Evolutionary conservation across 495 filamentous ascomycete genomes (phyloP).

Genomic region (Physcia stellaris): DNA sequence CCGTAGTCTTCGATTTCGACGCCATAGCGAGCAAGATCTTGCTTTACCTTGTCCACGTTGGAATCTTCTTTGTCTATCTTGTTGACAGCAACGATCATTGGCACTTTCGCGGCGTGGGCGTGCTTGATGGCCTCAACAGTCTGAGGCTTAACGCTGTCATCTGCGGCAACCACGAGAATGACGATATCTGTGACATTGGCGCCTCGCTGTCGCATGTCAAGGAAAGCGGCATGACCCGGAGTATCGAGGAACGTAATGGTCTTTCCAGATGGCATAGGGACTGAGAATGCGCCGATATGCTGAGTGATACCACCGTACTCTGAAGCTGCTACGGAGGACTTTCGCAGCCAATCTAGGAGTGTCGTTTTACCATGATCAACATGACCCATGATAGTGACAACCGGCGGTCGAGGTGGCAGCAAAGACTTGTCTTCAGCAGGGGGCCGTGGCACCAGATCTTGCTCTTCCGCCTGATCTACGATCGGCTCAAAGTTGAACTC

Average conservation of each 20-base stretch:
- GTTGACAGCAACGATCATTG: slow-evolving; percentile 96
- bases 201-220: slow-evolving; percentile 90
- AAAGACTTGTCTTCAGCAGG: slow-evolving; percentile 51
- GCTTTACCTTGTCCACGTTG: slow-evolving; percentile 68
- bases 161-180: slow-evolving; percentile 88
- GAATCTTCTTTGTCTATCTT: slow-evolving; percentile 85
- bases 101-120: slow-evolving; percentile 76
- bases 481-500: slow-evolving; percentile 91
- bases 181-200: slow-evolving; percentile 96
- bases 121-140: slow-evolving; percentile 95
- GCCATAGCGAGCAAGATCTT: slow-evolving; percentile 70
- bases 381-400: slow-evolving; percentile 99
- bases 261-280: slow-evolving; percentile 71
- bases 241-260: slow-evolving; percentile 95
- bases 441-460: slow-evolving; percentile 63
- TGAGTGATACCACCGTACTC: slow-evolving; percentile 98
- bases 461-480: slow-evolving; percentile 48
- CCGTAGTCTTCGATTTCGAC: slow-evolving; percentile 92
- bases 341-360: slow-evolving; percentile 83
- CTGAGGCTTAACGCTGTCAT: slow-evolving; percentile 96
- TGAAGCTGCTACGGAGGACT: slow-evolving; percentile 75
- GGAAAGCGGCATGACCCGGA: slow-evolving; percentile 88
- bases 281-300: slow-evolving; percentile 98
- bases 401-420: slow-evolving; percentile 67
- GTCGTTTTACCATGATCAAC: slow-evolving; percentile 99